Evolutionary conservation across 176 grass and related monocot genomes (phyloP), one percentile per base, ranked within the genome.

Genomic region (Triticum timopheevii): DNA sequence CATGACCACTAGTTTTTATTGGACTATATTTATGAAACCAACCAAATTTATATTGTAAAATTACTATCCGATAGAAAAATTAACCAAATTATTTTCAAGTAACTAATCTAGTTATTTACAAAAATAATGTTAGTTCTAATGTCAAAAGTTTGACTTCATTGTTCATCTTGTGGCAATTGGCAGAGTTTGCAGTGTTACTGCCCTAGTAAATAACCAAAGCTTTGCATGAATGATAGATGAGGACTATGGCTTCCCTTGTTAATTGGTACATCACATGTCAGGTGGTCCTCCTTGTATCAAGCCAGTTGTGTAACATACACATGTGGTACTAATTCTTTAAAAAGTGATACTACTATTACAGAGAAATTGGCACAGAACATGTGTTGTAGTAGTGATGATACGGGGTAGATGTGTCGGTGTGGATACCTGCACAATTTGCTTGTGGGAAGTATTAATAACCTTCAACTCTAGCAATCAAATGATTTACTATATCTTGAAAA

Each of bases 381-480:
- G 52, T 50, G 35, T 13, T 86, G 52, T 39, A 34, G 54, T 69
- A 77, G 40, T 25, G 7, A 33, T 71, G 58, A 25, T 44, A 24
- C 38, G 28, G 8, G 45, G 34, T 81, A 85, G 47, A 90, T 70
- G 33, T 69, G 39, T 49, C n/a, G 24, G 35, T 50, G 13, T 20
- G 64, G 64, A 86, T 47, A 44, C 62, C 17, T 82, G 22, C 39
- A 82, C 59, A 23, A 65, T 78, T 73, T 84, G 23, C 74, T 13
- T 84, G n/a, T 50, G 42, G 5, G 39, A 86, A 78, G 80, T 62
- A 54, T 42, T 42, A 63, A 28, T 45, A 61, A 52, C 38, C 49
- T 39, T 69, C 27, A 82, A 70, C 49, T 77, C 39, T 38, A 54
- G 47, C 15, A 30, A 82, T 62, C 6, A 86, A 77, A 82, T 86